Percentiles rank a stretch among this genome's conserved stretches.
These are phyloP conservation scores for Dendrocalamus latiflorus DNA, from an alignment of 202 grass and related monocot genomes.

Conservation along the genomic window DNA sequence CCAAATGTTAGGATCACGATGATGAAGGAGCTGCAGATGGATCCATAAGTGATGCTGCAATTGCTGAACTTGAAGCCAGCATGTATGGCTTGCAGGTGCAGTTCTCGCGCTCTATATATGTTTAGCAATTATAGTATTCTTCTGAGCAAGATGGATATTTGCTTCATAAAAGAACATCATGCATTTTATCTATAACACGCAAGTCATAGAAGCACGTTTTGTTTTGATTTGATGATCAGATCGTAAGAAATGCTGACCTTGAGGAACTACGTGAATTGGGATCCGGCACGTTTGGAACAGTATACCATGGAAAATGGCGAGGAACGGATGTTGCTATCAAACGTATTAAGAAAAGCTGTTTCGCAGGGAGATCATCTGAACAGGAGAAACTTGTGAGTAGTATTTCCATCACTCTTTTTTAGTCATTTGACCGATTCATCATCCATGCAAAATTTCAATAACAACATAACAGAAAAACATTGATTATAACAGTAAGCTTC, in stretches of 20 bases:
- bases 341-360: slow-evolving; percentile 97
- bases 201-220: slow-evolving; percentile 2
- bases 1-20: slow-evolving; percentile 52
- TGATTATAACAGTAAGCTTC: background rate
- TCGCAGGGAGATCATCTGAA: slow-evolving; percentile 81
- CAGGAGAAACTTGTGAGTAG: slow-evolving; percentile 76
- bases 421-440: background rate
- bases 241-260: slow-evolving; percentile 91
- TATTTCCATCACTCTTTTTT: background rate
- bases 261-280: slow-evolving; percentile 93
- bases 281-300: slow-evolving; percentile 94
- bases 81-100: slow-evolving; percentile 90
- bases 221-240: slow-evolving; percentile 46
- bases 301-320: slow-evolving; percentile 96
- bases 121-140: slow-evolving; percentile 17
- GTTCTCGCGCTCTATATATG: background rate
- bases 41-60: slow-evolving; percentile 57
- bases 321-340: slow-evolving; percentile 96
- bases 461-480: background rate
- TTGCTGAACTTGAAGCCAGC: slow-evolving; percentile 84
- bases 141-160: background rate
- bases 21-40: slow-evolving; percentile 37
- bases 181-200: background rate
- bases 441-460: background rate
- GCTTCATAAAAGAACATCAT: slow-evolving; percentile 1